A percentile compares a stretch with the other conserved stretches of the same genome.
Evolutionary conservation across 2,329 filamentous ascomycete species (phyloP).

Genomic region (Delphinella strobiligena): DNA sequence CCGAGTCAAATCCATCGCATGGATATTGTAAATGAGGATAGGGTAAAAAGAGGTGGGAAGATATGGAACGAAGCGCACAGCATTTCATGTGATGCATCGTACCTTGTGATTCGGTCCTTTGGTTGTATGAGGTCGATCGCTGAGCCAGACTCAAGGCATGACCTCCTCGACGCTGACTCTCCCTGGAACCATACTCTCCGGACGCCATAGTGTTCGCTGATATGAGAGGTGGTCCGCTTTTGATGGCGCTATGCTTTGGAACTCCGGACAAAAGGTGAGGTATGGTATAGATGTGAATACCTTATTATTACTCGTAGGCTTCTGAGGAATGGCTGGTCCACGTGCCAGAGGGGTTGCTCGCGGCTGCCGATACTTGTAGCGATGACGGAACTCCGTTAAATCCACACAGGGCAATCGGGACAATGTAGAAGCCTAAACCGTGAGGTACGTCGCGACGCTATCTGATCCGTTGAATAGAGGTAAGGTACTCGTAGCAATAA

Average conservation of each 20-base stretch:
- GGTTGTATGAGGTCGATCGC: conserved; percentile 18
- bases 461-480: no score
- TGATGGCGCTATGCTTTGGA: no score
- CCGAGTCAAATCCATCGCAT: not conserved
- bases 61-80: not conserved
- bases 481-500: no score
- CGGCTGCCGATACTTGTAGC: not conserved
- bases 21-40: not conserved
- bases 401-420: no score
- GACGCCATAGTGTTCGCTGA: not conserved
- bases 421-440: not conserved
- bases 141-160: conserved; percentile 17
- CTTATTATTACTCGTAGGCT: not conserved
- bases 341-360: conserved; percentile 1
- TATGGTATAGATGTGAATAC: not conserved
- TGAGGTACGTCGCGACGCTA: no score
- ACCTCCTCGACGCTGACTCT: conserved; percentile 10
- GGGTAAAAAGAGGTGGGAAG: not conserved
- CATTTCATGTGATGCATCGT: conserved; percentile 9
- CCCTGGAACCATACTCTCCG: not conserved
- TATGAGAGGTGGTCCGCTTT: not conserved
- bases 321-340: not conserved
- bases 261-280: not conserved
- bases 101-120: conserved; percentile 18
- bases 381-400: not conserved